Evolutionary conservation across 2,329 filamentous ascomycete species (phyloP), one percentile per base, ranked within the genome.

Genomic region (Colletotrichum sp.): DNA sequence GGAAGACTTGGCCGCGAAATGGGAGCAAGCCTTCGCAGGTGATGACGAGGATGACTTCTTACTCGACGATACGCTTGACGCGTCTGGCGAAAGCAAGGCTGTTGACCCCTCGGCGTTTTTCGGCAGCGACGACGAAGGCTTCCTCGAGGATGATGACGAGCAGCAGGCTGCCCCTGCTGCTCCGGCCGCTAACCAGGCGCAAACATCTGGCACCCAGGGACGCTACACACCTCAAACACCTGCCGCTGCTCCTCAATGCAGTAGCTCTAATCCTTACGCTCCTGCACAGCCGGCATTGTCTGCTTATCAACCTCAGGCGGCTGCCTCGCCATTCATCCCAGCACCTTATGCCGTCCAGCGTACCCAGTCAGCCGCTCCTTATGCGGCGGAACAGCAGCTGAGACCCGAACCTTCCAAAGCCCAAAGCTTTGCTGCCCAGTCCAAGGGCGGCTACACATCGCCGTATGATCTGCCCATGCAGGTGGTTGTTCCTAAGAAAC

Each of bases 401-500:
- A 63, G 82, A 15, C 88, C 88, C n/a, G 86, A 90, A 77, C 79
- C 90, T 74, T 84, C 85, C 34, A 92, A 92, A 84, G 88, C 91
- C 1, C 92, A 98, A 82, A 98, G 96, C 84, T 99, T 98, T 84
- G 95, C 91, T 8, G 94, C 96, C 83, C 98, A 98, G 84, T 88
- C 95, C 5, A 98, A 98, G 85, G 95, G 95, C 72, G 96, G 96
- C 9, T 99, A 99, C 83, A 91, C 94, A 65, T 98, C 96, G 25
- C 97, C 97, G 0, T 99, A 98, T 80, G 98, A 99, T 85, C 88
- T 99, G 25, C 97, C 97, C 6, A 95, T 97, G 85, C 96, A 98
- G 71, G 90, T 99, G 34, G 91, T 94, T 32, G 94, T 94, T 79
- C 92, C 94, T 80, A 89, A 92, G 83, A 93, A 94, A 87, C 88